Evolutionary conservation across 2,329 filamentous ascomycete genomes (phyloP), one percentile per base, ranked within the genome.

Genomic region (Albifimbria verrucaria): DNA sequence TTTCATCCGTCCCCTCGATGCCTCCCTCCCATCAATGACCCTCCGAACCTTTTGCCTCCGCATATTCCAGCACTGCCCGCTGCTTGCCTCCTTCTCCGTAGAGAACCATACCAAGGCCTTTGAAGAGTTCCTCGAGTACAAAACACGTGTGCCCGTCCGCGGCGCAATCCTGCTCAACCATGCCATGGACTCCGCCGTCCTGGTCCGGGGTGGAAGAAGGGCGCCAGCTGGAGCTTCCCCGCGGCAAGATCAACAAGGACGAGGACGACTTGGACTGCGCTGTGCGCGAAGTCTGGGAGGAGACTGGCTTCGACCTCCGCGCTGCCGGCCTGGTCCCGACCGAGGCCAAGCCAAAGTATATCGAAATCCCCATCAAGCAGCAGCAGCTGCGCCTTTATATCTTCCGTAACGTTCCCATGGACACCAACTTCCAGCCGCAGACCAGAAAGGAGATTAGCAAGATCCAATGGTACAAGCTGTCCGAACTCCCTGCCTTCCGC

Each of bases 131-230:
- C 77, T 97, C 58, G 86, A 88, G 55, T 99, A 99, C 81, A 99
- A 99, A 74, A 93, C 88, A 7, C 83, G 92, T 49, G 89, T 99
- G 12, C 95, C 95, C 1, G 95, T 99, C 17, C 85, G 94, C 59
- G 94, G 94, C 32, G 93, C 92, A 51, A 96, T 99, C 55, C 78
- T 99, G 77, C 81, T 99, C 49, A 97, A 97, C 67, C 80, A 92
- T 55, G 83, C 82, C n/a, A 96, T 99, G 92, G 93, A 97, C 65
- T 87, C 92, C 50, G 90, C 92, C 0, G 84, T 99, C 15, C 78
- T 99, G 43, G 95, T 99, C 55, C 95, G 96, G 67, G 95, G 17
- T 99, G 92, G 91, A 99, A 97, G 77, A 97, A 96, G 69, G 87
- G 88, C 28, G 89, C 93, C 12, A 93, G 88, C 67, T 99, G 94